Conservation (phyloP, 192 early-diverging fungal species). For the Coemansia sp. region DNA sequence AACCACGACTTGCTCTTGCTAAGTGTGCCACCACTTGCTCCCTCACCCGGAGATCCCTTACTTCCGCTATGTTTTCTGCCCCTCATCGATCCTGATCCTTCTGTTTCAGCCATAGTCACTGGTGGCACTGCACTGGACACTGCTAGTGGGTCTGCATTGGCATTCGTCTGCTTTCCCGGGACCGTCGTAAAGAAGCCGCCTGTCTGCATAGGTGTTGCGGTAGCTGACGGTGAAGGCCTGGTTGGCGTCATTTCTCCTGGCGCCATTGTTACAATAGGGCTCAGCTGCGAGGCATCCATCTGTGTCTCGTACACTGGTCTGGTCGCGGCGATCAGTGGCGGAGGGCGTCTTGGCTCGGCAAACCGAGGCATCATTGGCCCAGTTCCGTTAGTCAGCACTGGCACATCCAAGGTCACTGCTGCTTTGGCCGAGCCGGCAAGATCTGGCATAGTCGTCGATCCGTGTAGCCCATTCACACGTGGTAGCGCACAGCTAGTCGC, state of each 20-base stretch:
- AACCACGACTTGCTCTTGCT: conserved; percentile 49
- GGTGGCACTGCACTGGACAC: not conserved
- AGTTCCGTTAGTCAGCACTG: not conserved
- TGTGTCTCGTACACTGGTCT: conserved; percentile 26
- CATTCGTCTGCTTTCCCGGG: not conserved
- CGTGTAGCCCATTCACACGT: conserved; percentile 12
- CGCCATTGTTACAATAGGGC: not conserved
- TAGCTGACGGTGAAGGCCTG: conserved; percentile 10
- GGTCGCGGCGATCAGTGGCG: conserved; percentile 41
- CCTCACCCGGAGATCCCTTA: not conserved
- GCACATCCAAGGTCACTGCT: not conserved
- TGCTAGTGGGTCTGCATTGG: not conserved
- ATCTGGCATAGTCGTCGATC: conserved; percentile 33
- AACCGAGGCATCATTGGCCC: conserved; percentile 7
- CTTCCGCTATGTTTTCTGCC: not conserved
- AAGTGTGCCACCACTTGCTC: not conserved
- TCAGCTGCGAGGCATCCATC: conserved; percentile 12
- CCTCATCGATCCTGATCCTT: not conserved
- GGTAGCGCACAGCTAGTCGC: not conserved
- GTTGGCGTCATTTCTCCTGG: conserved; percentile 11
- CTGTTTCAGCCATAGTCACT: not conserved
- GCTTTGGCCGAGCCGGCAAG: conserved; percentile 7
- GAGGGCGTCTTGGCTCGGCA: conserved; percentile 38
- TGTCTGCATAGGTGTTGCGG: conserved; percentile 5
- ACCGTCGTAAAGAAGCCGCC: conserved; percentile 8